Evolutionary conservation across 2,329 filamentous ascomycete species (phyloP), one percentile per base, ranked within the genome.

Genomic region (Dothideomycetes sp.): DNA sequence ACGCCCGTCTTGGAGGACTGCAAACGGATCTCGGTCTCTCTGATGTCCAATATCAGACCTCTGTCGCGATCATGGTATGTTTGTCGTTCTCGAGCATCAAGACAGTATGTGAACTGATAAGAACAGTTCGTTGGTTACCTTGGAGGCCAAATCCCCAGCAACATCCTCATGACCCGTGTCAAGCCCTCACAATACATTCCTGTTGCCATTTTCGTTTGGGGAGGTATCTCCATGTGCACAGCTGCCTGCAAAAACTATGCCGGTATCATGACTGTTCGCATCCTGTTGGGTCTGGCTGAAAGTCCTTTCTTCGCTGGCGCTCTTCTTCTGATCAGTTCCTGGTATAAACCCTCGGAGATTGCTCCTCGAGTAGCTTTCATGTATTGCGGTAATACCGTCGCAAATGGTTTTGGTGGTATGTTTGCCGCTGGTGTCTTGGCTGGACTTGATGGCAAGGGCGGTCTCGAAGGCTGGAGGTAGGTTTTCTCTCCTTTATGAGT

Each of bases 251-350:
- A 69, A 5, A 64, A 51, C 34, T 74, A 68, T 45, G 54, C 59
- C 1, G 65, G 68, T 2, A 56, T 76, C 1, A 56, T 75, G 15
- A 64, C 64, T 2, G 57, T 77, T 0, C 64, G 75, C 5, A 69
- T 75, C 41, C 61, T 74, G 32, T 64, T 76, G 19, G 73, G 73
- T 34, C 51, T 73, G 0, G 66, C 74, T 31, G 73, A 76, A 51
- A 66, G 66, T 10, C 36, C 30, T 14, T 43, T 36, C 41, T 43
- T 34, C 18, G 37, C 41, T n/a, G 41, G 41, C 5, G 58, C 49
- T 1, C 30, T 61, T 3, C 59, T 55, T 38, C 42, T 61, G 43
- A 52, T 61, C n/a, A 56, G 52, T 5, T 42, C 45, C 14, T 62
- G 56, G 42, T 62, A 62, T 44, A 62, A 53, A 2, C 49, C 52